Percentiles rank a stretch among this genome's conserved stretches.
Conservation (phyloP, 129 eudicot species). For the Smallanthus sonchifolius region DNA sequence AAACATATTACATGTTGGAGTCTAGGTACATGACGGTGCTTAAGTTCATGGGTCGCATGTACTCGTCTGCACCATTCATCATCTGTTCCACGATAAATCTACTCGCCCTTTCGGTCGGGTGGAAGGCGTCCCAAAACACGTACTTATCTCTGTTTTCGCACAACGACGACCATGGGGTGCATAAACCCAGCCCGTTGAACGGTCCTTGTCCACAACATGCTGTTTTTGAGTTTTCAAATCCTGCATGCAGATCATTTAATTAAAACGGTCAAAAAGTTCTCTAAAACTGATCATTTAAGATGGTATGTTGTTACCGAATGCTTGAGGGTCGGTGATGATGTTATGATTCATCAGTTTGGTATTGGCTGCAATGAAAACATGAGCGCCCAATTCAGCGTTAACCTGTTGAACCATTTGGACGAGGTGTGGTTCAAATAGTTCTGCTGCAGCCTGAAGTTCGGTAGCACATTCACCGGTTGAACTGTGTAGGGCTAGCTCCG, state of each 20-base stretch:
- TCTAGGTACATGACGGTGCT: constrained; percentile 47
- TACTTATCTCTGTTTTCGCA: constrained; percentile 46
- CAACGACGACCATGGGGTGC: constrained; percentile 38
- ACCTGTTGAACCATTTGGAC: constrained; percentile 32
- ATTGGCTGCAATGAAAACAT: constrained; percentile 42
- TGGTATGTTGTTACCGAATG: constrained; percentile 31
- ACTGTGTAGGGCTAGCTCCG: constrained; percentile 42
- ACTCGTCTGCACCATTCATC: constrained; percentile 27
- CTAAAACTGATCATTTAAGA: not conserved
- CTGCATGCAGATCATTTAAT: constrained; percentile 17
- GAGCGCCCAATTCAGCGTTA: constrained; percentile 28
- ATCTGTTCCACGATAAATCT: constrained; percentile 40
- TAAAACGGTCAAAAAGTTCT: constrained; percentile 13
- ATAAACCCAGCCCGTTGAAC: constrained; percentile 48
- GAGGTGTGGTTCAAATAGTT: constrained; percentile 42
- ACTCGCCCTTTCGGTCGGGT: constrained; percentile 56
- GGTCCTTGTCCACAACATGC: constrained; percentile 83
- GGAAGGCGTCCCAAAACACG: constrained; percentile 65
- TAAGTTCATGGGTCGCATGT: constrained; percentile 70
- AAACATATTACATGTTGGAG: constrained; percentile 10
- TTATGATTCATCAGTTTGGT: constrained; percentile 29
- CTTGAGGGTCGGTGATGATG: constrained; percentile 41
- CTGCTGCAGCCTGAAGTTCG: constrained; percentile 41
- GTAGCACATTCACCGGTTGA: constrained; percentile 45
- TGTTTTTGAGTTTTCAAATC: constrained; percentile 48